Evolutionary conservation across 192 early-diverging fungal genomes (phyloP), one percentile per base, ranked within the genome.

Genomic region (Entomortierella parvispora): DNA sequence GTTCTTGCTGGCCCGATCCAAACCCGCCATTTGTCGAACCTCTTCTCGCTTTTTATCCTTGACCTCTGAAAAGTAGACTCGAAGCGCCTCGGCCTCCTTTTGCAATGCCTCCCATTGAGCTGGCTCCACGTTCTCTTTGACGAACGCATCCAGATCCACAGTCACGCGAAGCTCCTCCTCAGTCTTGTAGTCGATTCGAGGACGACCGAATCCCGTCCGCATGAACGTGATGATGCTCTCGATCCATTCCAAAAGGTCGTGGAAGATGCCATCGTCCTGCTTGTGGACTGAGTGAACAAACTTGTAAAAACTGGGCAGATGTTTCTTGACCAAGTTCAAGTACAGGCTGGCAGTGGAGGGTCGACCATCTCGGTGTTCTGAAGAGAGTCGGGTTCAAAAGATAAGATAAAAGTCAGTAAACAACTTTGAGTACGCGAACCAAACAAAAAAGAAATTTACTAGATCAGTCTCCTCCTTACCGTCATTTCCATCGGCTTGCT

Each of bases 261-360:
- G 64, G 66, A 86, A 86, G 11, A 86, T 55, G 6, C 71, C 57
- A 11, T 67, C 65, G 20, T 86, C 85, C 17, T 83, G 58, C 4
- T 57, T 60, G 59, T 86, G 80, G 2, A 86, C 79, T 15, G 65
- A 64, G 34, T 86, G 81, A 11, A 86, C 81, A 72, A 84, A 86
- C 4, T 53, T 46, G 55, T 86, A 86, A 46, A 86, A 86, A 9
- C 59, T 54, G 4, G 66, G 69, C n/a, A 83, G 71, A 52, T 86
- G 85, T 29, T 78, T 64, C 23, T 79, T 46, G 2, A 81, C 81
- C 2, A 86, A 65, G 10, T 65, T 54, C 66, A 67, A 3, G 82
- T 69, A 68, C 44, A 57, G 54, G 22, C 25, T 58, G 3, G 61
- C 51, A 2, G 55, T 37, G 11, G 58, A 52, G 1, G 48, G 50